Conservation (phyloP, 495 filamentous ascomycete species). For the Symbiotaphrina buchneri region DNA sequence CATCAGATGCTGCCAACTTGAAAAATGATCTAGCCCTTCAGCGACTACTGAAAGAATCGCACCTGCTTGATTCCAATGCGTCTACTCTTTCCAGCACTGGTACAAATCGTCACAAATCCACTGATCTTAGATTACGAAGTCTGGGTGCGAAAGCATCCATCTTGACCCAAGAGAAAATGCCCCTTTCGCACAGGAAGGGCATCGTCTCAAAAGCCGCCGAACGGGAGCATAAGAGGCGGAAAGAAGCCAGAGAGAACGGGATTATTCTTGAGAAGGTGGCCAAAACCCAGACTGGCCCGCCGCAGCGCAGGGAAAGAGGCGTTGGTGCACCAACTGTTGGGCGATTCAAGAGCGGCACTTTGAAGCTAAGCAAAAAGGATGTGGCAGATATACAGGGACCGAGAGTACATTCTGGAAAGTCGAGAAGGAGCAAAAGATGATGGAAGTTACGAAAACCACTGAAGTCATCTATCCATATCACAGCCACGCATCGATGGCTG, state of each 20-base stretch:
- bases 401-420: too few relatives aligned
- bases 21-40: conserved; percentile 89
- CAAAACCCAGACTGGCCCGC: conserved; percentile 12
- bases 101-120: conserved; percentile 46
- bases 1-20: conserved; percentile 30
- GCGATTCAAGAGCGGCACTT: conserved; percentile 52
- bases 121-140: conserved; percentile 58
- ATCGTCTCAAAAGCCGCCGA: conserved; percentile 39
- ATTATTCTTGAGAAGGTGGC: conserved; percentile 61
- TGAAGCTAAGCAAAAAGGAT: conserved; percentile 61
- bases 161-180: conserved; percentile 60
- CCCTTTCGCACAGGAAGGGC: conserved; percentile 54
- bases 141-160: conserved; percentile 60
- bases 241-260: conserved; percentile 72
- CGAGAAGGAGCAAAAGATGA: too few relatives aligned
- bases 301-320: conserved; percentile 30
- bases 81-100: conserved; percentile 37
- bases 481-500: too few relatives aligned
- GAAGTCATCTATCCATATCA: too few relatives aligned
- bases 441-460: too few relatives aligned
- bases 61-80: conserved; percentile 56
- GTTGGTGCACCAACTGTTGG: conserved; percentile 60
- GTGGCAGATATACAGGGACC: conserved; percentile 40
- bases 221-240: conserved; percentile 46
- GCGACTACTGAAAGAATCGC: conserved; percentile 73